Base-by-base conservation (phyloP, 495 filamentous ascomycete genomes). In the Neurospora pannonica region DNA sequence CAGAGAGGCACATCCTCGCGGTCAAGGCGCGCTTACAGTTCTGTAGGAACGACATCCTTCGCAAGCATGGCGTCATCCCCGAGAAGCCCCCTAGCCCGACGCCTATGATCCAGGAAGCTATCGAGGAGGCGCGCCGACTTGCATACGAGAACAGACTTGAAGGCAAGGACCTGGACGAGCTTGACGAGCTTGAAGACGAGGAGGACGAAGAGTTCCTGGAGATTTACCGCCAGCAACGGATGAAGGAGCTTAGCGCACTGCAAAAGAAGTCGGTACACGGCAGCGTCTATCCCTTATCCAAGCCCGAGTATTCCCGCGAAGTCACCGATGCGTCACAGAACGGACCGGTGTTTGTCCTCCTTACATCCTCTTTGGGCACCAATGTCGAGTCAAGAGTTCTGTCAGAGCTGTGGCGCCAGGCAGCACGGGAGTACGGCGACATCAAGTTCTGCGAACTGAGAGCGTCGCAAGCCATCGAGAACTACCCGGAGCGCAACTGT, bases 381-480 rank as follows among this genome's bases (percentile, higher is more conserved):
- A 97, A 98, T 79, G 86, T 90, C 40, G 94, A 98, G 83, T 97
- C 94, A 3, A 88, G 92, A 39, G 82, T 97, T 2, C 80, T 98
- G 76, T 90, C 91, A 17, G 90, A 96, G 78, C 85, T 98, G n/a
- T 99, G 96, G 95, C 86, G 92, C 28, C 88, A 92, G 78, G 84
- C 94, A 74, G 96, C 96, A 19, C 82, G 81, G 72, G 93, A 93
- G 78, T 98, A 91, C 78, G 93, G 93, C 38, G 94, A 99, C 74
- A 83, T 98, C 79, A 99, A 99, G 83, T 99, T 99, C 84, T 98
- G 95, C 81, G 94, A 99, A 83, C 98, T 99, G 67, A 87, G 90
- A 76, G 96, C 90, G 3, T 91, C 94, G 79, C 90, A 97, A 88
- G 97, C 96, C 73, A 97, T 99, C 78, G 96, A 98, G 83, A 92